Percentiles rank a stretch among this genome's conserved stretches.
phyloP scores from a whole-genome alignment of 441 rosid species.

The Aleurites moluccanus region DNA sequence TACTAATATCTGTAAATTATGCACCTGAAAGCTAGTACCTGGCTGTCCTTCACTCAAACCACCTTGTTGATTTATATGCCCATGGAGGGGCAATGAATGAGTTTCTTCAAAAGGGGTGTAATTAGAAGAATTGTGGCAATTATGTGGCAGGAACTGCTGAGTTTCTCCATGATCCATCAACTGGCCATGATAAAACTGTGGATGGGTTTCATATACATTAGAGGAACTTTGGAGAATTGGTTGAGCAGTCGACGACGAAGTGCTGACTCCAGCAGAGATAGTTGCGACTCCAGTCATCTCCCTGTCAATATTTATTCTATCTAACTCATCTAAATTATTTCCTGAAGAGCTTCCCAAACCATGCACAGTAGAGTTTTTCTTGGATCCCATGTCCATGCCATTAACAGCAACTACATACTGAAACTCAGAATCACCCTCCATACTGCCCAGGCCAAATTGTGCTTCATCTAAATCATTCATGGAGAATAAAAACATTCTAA shows the following conservation, averaged over 20 bases:
- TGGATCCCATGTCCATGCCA: slow-evolving; percentile 66
- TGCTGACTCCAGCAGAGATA: slow-evolving; percentile 41
- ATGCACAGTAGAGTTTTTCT: slow-evolving; percentile 42
- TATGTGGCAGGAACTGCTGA: slow-evolving; percentile 34
- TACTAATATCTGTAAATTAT: slow-evolving; percentile 37
- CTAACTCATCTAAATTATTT: slow-evolving; percentile 60
- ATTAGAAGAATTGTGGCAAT: slow-evolving; percentile 38
- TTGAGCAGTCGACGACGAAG: slow-evolving; percentile 47
- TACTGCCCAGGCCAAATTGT: slow-evolving; percentile 52
- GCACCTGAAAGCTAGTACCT: slow-evolving; percentile 38
- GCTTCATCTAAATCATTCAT: slow-evolving; percentile 67
- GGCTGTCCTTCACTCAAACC: slow-evolving; percentile 43
- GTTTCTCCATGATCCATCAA: slow-evolving; percentile 48
- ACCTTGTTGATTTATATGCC: slow-evolving; percentile 45
- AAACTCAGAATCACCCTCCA: slow-evolving; percentile 70
- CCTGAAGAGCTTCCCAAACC: slow-evolving; percentile 48
- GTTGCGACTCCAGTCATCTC: slow-evolving; percentile 44
- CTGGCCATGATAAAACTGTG: slow-evolving; percentile 47
- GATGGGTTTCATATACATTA: slow-evolving; percentile 43
- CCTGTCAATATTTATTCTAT: slow-evolving; percentile 35
- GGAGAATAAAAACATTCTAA: slow-evolving; percentile 77
- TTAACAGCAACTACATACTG: slow-evolving; percentile 87
- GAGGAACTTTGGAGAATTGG: slow-evolving; percentile 43
- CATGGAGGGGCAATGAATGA: slow-evolving; percentile 41
- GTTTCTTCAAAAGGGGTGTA: slow-evolving; percentile 39